Percentiles rank a stretch among this genome's conserved stretches.
phyloP scores from a whole-genome alignment of 345 rosid species.

The Brassica incana region DNA sequence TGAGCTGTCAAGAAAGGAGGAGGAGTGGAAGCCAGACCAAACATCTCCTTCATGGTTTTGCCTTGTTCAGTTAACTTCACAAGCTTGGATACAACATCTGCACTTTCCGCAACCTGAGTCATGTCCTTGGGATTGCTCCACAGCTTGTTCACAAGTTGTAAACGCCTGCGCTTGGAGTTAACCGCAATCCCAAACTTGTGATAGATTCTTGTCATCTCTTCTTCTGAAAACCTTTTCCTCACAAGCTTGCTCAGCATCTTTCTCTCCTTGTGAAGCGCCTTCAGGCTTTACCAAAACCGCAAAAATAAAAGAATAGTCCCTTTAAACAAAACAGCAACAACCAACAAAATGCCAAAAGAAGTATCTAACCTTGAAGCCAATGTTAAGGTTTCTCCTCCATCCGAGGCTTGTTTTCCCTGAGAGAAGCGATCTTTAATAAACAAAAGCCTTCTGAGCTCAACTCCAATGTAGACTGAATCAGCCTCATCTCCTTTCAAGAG shows the following conservation, averaged over 20 bases:
- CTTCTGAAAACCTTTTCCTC: conserved; percentile 66
- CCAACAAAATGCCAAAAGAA: background rate
- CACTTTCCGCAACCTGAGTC: conserved; percentile 65
- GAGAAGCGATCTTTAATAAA: conserved; percentile 77
- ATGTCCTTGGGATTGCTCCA: conserved; percentile 72
- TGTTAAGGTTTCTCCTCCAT: conserved; percentile 57
- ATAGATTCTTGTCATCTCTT: conserved; percentile 63
- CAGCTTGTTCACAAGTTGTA: conserved; percentile 65
- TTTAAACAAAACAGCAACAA: conserved; percentile 12
- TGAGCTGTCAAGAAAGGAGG: conserved; percentile 43
- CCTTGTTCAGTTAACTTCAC: conserved; percentile 80
- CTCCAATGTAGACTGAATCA: conserved; percentile 89
- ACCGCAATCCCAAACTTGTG: conserved; percentile 72
- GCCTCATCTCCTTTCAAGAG: conserved; percentile 76
- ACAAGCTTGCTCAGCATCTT: conserved; percentile 76
- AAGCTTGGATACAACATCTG: conserved; percentile 76
- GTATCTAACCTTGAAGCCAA: conserved; percentile 64
- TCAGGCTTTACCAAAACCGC: conserved; percentile 48
- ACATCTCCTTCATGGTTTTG: conserved; percentile 77
- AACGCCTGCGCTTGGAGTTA: conserved; percentile 74
- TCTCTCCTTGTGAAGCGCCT: conserved; percentile 72
- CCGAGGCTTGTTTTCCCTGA: conserved; percentile 51
- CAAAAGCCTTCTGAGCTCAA: conserved; percentile 82
- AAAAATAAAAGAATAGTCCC: background rate
- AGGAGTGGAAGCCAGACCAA: conserved; percentile 77